Evolutionary conservation across 1,139 yeast species (phyloP).

Genomic region (Scheffersomyces lignicola): DNA sequence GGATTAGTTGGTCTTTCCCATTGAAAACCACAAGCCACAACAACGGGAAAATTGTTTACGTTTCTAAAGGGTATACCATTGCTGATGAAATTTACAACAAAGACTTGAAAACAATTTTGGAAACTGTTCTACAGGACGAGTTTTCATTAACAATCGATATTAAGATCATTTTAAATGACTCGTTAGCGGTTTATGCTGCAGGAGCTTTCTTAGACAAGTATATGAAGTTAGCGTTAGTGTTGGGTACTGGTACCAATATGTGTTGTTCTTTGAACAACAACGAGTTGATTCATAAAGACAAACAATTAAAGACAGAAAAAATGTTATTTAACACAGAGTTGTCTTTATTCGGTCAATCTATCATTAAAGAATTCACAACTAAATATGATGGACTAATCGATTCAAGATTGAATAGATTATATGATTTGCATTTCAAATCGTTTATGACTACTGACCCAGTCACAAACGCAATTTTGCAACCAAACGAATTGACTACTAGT

Average conservation of each 20-base stretch:
- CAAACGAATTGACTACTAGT: constrained; percentile 53
- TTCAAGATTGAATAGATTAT: constrained; percentile 24
- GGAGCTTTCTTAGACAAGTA: constrained; percentile 39
- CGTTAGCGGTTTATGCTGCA: constrained; percentile 49
- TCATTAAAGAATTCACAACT: constrained; percentile 30
- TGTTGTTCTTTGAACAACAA: constrained; percentile 36
- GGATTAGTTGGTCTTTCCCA: constrained; percentile 64
- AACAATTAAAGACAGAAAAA: constrained; percentile 21
- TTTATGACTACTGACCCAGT: constrained; percentile 34
- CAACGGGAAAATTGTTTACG: constrained; percentile 45
- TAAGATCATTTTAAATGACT: constrained; percentile 41
- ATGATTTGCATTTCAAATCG: constrained; percentile 24
- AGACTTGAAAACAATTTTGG: constrained; percentile 46
- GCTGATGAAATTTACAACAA: constrained; percentile 36
- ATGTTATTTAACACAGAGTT: constrained; percentile 41
- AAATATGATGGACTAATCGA: constrained; percentile 41
- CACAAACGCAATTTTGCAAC: constrained; percentile 46
- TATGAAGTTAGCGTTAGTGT: constrained; percentile 43
- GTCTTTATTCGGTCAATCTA: constrained; percentile 40
- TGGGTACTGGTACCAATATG: constrained; percentile 48
- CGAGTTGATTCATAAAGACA: constrained; percentile 20
- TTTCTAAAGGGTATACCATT: constrained; percentile 53
- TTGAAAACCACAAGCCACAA: constrained; percentile 44
- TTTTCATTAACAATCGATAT: constrained; percentile 30
- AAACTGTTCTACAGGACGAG: constrained; percentile 23